phyloP scores from a whole-genome alignment of 2,329 filamentous ascomycete species.

The Colletotrichum chrysophilum region DNA sequence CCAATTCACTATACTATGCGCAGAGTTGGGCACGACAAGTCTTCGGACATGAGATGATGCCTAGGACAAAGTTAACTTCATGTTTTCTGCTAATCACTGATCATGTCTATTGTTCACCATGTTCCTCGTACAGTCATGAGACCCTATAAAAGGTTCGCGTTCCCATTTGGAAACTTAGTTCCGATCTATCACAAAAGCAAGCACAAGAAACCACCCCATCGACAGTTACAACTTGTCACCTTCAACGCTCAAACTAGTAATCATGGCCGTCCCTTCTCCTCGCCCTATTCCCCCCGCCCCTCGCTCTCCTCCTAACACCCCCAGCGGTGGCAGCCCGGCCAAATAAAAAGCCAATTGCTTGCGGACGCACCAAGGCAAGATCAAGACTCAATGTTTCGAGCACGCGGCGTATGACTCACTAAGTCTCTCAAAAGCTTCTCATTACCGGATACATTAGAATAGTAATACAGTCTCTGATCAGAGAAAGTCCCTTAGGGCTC shows the following conservation, averaged over 20 bases:
- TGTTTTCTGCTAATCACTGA: background rate
- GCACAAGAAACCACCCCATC: rapidly evolving
- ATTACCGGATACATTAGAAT: background rate
- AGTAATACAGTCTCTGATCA: background rate
- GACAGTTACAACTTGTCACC: background rate
- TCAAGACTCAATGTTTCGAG: background rate
- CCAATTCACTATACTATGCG: background rate
- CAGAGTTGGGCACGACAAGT: background rate
- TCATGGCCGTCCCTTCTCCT: background rate
- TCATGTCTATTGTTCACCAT: background rate
- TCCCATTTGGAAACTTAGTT: background rate
- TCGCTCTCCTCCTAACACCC: background rate
- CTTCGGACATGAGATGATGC: background rate
- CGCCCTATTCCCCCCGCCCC: background rate
- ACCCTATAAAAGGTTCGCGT: background rate
- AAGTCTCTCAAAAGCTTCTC: background rate
- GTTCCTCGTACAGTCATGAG: background rate
- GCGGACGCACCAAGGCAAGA: background rate
- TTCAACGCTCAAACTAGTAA: background rate
- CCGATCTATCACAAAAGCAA: background rate
- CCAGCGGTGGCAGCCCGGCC: background rate
- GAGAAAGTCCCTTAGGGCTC: background rate
- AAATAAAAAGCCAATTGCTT: background rate
- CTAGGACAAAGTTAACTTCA: background rate
- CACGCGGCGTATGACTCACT: background rate